phyloP scores from a whole-genome alignment of 2,329 filamentous ascomycete genomes.

The Fusarium phyllophilum region DNA sequence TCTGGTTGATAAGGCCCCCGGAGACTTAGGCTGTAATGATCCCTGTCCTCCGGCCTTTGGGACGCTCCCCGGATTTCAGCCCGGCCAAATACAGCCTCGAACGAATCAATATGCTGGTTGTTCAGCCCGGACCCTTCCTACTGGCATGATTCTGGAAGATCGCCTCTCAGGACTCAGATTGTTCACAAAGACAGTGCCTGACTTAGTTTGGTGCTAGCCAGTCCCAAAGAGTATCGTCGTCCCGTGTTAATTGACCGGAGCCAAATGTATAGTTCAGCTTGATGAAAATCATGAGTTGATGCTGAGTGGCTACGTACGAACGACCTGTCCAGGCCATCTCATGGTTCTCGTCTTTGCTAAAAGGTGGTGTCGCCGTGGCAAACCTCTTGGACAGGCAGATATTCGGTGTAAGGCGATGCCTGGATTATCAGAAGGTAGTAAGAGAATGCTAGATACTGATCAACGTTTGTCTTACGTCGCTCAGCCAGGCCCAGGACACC shows the following conservation, averaged over 20 bases:
- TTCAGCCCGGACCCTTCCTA: conserved; percentile 29
- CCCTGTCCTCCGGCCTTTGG: conserved; percentile 44
- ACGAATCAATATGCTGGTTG: conserved; percentile 27
- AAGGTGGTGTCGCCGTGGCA: conserved; percentile 14
- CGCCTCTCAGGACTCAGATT: conserved; percentile 35
- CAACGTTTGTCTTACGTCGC: conserved; percentile 16
- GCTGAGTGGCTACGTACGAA: background rate
- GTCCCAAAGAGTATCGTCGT: conserved; percentile 22
- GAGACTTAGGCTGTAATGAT: conserved; percentile 42
- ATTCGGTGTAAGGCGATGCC: background rate
- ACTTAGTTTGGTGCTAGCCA: conserved; percentile 27
- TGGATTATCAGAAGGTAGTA: conserved; percentile 8
- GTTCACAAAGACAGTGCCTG: background rate
- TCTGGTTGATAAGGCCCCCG: conserved; percentile 43
- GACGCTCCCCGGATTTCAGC: conserved; percentile 50
- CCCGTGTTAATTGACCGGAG: conserved; percentile 23
- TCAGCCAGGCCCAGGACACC: conserved; percentile 19
- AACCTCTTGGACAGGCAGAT: background rate
- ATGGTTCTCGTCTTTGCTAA: background rate
- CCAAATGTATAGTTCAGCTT: conserved; percentile 18
- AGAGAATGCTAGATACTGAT: conserved; percentile 9
- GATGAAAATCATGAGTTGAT: background rate
- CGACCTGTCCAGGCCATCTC: background rate
- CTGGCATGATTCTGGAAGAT: conserved; percentile 50
- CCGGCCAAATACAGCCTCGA: conserved; percentile 38